Percentiles rank a stretch among this genome's conserved stretches.
Evolutionary conservation across 179 eudicot species (phyloP).

Genomic region (Dionaea muscipula): DNA sequence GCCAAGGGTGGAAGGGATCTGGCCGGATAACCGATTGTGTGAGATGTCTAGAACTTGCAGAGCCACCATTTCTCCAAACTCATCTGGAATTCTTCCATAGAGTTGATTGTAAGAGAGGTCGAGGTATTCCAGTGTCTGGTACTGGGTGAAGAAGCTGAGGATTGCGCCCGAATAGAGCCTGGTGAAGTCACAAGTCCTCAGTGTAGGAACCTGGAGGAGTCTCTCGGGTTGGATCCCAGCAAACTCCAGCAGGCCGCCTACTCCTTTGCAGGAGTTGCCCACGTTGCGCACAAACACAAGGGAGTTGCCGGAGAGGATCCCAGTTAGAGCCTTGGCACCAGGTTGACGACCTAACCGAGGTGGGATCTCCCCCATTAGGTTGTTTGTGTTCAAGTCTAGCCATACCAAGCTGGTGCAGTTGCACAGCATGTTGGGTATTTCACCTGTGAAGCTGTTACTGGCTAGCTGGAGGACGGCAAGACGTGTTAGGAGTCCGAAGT

Average conservation of each 20-base stretch:
- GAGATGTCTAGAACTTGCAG: constrained; percentile 84
- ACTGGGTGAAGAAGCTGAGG: constrained; percentile 69
- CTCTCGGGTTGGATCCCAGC: constrained; percentile 95
- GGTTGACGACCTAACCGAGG: constrained; percentile 66
- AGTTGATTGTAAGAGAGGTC: constrained; percentile 88
- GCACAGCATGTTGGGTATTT: constrained; percentile 51
- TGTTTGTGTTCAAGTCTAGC: constrained; percentile 81
- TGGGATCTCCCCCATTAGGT: constrained; percentile 76
- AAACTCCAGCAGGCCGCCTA: constrained; percentile 90
- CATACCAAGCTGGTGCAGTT: constrained; percentile 79
- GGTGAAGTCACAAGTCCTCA: constrained; percentile 77
- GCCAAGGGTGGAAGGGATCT: constrained; percentile 74
- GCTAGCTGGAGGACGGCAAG: constrained; percentile 80
- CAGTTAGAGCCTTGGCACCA: constrained; percentile 57
- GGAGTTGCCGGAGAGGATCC: constrained; percentile 76
- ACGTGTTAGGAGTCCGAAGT: constrained; percentile 53
- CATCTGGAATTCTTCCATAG: constrained; percentile 72
- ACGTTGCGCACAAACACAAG: constrained; percentile 76
- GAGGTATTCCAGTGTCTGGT: constrained; percentile 86
- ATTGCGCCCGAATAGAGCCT: constrained; percentile 79
- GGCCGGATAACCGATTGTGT: constrained; percentile 76
- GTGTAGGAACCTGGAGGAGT: constrained; percentile 53
- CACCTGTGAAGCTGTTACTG: constrained; percentile 59
- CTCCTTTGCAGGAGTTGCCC: constrained; percentile 87
- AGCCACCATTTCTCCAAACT: constrained; percentile 92